Evolutionary conservation across 2,329 filamentous ascomycete species (phyloP).

Genomic region (Aureobasidium sp.): DNA sequence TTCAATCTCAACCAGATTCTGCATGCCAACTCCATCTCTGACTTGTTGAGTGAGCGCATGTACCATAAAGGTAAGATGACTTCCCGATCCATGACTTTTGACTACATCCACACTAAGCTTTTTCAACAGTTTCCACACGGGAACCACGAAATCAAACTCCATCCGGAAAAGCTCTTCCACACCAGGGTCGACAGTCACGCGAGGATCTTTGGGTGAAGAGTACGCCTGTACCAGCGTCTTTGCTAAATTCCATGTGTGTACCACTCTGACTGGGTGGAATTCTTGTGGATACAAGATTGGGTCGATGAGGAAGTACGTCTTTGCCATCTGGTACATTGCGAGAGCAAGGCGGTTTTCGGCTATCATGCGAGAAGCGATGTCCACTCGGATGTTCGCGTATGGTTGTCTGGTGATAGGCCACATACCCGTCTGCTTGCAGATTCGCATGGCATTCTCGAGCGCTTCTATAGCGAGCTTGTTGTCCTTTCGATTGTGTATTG

Average conservation of each 20-base stretch:
- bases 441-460: constrained; percentile 22
- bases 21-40: background rate
- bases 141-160: constrained; percentile 15
- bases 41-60: background rate
- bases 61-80: background rate
- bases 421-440: constrained; percentile 26
- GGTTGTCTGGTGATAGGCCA: constrained; percentile 49
- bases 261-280: constrained; percentile 47
- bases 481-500: constrained; percentile 18
- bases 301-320: constrained; percentile 44
- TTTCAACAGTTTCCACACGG: constrained; percentile 13
- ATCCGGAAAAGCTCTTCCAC: background rate
- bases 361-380: constrained; percentile 44
- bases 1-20: background rate
- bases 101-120: constrained; percentile 9
- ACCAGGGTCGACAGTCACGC: background rate
- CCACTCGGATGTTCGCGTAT: constrained; percentile 44
- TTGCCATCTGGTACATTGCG: constrained; percentile 41
- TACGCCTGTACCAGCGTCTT: constrained; percentile 29
- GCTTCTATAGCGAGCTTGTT: constrained; percentile 17
- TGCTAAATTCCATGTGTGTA: constrained; percentile 36
- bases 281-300: constrained; percentile 42
- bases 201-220: background rate
- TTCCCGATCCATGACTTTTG: constrained; percentile 14
- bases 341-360: constrained; percentile 24